Conservation (phyloP, 257 asterid species). For the Penstemon barbatus region DNA sequence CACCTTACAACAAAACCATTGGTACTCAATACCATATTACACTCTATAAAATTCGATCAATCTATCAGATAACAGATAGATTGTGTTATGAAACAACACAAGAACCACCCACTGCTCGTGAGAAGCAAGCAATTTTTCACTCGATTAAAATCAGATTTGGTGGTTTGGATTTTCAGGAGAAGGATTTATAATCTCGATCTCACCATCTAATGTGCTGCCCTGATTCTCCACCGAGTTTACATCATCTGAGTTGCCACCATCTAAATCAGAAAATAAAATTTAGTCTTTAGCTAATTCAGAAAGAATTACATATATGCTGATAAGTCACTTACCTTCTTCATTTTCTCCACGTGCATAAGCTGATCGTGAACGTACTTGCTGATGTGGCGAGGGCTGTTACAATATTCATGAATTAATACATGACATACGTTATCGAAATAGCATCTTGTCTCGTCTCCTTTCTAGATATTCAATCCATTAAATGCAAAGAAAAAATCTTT, state of each 20-base stretch:
- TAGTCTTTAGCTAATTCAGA: neutral
- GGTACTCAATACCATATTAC: too few species aligned
- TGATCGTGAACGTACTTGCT: slow-evolving; percentile 61
- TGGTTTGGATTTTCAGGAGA: slow-evolving; percentile 17
- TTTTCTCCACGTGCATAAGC: slow-evolving; percentile 48
- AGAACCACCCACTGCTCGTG: too few species aligned
- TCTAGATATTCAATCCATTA: neutral
- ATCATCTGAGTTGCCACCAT: slow-evolving; percentile 24
- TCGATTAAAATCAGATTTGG: slow-evolving; percentile 18
- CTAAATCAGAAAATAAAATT: slow-evolving; percentile 19
- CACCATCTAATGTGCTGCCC: slow-evolving; percentile 15
- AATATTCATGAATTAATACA: neutral
- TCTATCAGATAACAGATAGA: too few species aligned
- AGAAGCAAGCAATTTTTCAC: neutral
- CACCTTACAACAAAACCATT: too few species aligned
- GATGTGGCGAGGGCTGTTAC: slow-evolving; percentile 73
- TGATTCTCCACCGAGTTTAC: slow-evolving; percentile 19
- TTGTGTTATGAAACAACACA: too few species aligned
- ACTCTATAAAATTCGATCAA: too few species aligned
- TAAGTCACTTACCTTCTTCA: slow-evolving; percentile 46
- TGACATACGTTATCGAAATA: neutral
- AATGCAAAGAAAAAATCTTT: too few species aligned
- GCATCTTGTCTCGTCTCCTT: too few species aligned
- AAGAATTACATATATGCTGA: neutral
- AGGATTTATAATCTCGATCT: slow-evolving; percentile 12